Base-by-base conservation (phyloP, 108 stramenopile species). In the Chaetoceros muelleri region DNA sequence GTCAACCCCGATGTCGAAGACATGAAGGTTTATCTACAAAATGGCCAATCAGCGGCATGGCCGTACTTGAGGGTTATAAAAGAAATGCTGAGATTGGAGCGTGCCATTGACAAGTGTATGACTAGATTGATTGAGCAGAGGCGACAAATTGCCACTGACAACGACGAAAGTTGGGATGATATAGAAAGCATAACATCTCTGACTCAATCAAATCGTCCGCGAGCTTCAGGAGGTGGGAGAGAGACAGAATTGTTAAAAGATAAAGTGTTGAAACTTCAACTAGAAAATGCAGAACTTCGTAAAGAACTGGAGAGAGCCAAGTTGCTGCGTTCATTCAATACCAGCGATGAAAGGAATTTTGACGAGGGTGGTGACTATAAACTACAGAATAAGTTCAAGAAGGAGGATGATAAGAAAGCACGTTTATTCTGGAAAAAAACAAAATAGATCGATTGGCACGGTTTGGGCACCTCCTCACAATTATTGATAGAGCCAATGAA, bases 31-130 rank as follows among this genome's bases (percentile, higher is more conserved):
- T 95, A 93, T 64, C 51, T 95, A 3, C 71, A 78, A 57, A 79
- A 82, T 65, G 94, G 94, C 13, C 85, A 90, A 61, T 58, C 74
- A 17, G 84, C 92, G 8, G 84, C 80, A 1, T 94, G 87, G 87
- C 92, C 92, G 7, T 90, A 85, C 69, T 65, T 87, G 21, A 75
- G 75, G 17, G 80, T 79, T 31, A 85, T 94, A 44, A 68, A 76
- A 31, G 84, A 94, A 50, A 85, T 87, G 87, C 64, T 87, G 13
- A 69, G 81, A 21, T 47, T 94, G 31, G 92, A 94, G 60, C 67
- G 64, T 23, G 73, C 81, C 7, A 61, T 94, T 44, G 80, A 87
- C 49, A 63, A 73, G 17, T 85, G 82, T 56, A 64, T 90, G 44
- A 61, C 55, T n/a, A 70, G 74, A 28, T 65, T 94, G 16, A 79